A percentile compares a stretch with the other conserved stretches of the same genome.
Conservation (phyloP, 129 eudicot genomes). For the Pittosporum tobira region DNA sequence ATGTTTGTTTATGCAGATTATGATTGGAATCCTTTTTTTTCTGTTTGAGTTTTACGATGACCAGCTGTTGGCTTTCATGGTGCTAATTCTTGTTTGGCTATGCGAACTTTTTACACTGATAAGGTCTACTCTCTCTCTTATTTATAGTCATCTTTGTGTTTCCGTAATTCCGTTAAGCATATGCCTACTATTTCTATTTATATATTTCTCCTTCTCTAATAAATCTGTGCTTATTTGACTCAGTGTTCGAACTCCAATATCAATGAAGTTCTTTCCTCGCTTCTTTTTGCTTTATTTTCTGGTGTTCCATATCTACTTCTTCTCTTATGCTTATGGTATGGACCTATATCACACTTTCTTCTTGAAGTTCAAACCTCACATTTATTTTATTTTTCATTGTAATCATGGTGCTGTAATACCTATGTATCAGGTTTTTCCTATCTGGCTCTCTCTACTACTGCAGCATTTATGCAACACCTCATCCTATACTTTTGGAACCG, state of each 20-base stretch:
- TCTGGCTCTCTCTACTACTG: constrained; percentile 82
- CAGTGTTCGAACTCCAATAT: constrained; percentile 98
- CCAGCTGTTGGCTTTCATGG: constrained; percentile 99
- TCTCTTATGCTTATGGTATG: constrained; percentile 88
- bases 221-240: constrained; percentile 13
- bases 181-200: neutral
- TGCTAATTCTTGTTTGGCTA: constrained; percentile 93
- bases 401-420: constrained; percentile 4
- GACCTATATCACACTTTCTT: constrained; percentile 7
- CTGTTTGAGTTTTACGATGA: constrained; percentile 96
- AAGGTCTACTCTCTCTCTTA: constrained; percentile 49
- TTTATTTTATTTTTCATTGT: constrained; percentile 1
- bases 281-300: constrained; percentile 88
- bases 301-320: constrained; percentile 95
- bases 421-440: constrained; percentile 80
- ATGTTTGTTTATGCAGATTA: constrained; percentile 52
- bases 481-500: constrained; percentile 97
- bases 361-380: constrained; percentile 1
- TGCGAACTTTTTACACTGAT: constrained; percentile 97
- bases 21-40: constrained; percentile 94
- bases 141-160: neutral
- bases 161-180: neutral
- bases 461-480: constrained; percentile 97
- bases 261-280: constrained; percentile 99
- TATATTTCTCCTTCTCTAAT: constrained; percentile 2